These are phyloP conservation scores for Termitomyces sp. DNA, from an alignment of 768 basidiomycete genomes.

Conservation along the genomic window DNA sequence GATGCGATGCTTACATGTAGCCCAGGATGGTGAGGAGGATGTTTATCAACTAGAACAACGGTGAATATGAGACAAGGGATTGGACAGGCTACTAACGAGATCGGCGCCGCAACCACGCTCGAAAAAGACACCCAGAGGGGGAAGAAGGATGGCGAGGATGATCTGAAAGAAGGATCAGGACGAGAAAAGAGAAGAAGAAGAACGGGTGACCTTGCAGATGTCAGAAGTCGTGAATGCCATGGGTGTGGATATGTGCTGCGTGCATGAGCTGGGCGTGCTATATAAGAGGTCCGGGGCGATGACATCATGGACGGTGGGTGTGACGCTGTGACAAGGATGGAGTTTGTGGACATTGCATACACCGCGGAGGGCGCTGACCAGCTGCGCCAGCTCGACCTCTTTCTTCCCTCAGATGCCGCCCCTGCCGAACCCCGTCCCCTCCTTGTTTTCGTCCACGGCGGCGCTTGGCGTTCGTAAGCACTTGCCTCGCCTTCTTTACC, in stretches of 20 bases:
- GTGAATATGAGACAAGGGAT: constrained; percentile 7
- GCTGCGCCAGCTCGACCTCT: constrained; percentile 55
- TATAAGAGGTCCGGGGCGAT: constrained; percentile 5
- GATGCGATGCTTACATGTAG: constrained; percentile 55
- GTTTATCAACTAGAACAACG: constrained; percentile 54
- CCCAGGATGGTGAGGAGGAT: constrained; percentile 77
- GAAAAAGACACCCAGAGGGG: constrained; percentile 85
- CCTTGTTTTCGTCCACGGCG: constrained; percentile 79
- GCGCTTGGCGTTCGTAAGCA: constrained; percentile 78
- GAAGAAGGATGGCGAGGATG: constrained; percentile 65
- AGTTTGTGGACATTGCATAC: constrained; percentile 40
- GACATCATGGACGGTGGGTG: constrained; percentile 16
- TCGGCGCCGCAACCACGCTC: constrained; percentile 84
- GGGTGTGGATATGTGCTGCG: constrained; percentile 6
- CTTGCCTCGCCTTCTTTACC: constrained; percentile 5
- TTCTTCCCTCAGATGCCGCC: constrained; percentile 30
- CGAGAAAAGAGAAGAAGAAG: not conserved
- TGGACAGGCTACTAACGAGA: constrained; percentile 43
- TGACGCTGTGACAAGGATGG: constrained; percentile 21
- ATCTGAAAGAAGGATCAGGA: constrained; percentile 35
- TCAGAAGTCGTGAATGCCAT: constrained; percentile 77
- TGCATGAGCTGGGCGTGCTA: not conserved
- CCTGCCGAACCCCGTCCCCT: constrained; percentile 22
- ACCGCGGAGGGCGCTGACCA: constrained; percentile 24
- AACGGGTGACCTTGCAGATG: constrained; percentile 66